phyloP scores from a whole-genome alignment of 176 grass and related monocot species.

The Avena insularis region DNA sequence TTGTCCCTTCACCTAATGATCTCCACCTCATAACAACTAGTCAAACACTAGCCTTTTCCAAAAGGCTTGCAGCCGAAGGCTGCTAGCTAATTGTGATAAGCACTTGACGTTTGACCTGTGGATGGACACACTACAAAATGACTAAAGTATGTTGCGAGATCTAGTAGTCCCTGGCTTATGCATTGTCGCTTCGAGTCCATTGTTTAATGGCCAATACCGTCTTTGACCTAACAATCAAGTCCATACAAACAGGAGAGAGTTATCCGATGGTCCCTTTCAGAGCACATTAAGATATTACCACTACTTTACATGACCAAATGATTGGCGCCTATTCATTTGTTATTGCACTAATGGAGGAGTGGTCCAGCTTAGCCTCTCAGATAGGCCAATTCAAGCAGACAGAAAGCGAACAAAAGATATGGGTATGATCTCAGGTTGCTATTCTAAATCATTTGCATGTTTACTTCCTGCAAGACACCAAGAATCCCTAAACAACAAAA shows the following conservation, averaged over 20 bases:
- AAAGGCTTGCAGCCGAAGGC: constrained; percentile 27
- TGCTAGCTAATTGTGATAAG: constrained; percentile 39
- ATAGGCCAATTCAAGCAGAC: constrained; percentile 48
- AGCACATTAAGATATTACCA: constrained; percentile 47
- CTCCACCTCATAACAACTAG: constrained; percentile 40
- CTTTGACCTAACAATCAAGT: constrained; percentile 59
- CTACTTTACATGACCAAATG: constrained; percentile 59
- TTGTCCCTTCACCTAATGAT: constrained; percentile 45
- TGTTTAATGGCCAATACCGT: constrained; percentile 45
- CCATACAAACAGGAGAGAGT: constrained; percentile 47
- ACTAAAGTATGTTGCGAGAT: constrained; percentile 45
- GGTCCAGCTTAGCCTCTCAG: constrained; percentile 40
- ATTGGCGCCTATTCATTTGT: constrained; percentile 45
- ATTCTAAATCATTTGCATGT: constrained; percentile 50
- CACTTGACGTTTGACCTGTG: constrained; percentile 51
- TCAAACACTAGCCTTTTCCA: constrained; percentile 53
- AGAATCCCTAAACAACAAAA: constrained; percentile 56
- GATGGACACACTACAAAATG: constrained; percentile 24
- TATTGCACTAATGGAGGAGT: constrained; percentile 43
- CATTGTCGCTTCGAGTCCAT: constrained; percentile 31
- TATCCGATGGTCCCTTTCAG: constrained; percentile 48
- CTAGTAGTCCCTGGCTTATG: constrained; percentile 45
- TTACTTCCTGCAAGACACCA: constrained; percentile 63
- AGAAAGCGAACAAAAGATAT: constrained; percentile 68
- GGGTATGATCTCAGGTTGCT: constrained; percentile 52